Base-by-base conservation (phyloP, 148 eudicot genomes). In the Simmondsia chinensis region DNA sequence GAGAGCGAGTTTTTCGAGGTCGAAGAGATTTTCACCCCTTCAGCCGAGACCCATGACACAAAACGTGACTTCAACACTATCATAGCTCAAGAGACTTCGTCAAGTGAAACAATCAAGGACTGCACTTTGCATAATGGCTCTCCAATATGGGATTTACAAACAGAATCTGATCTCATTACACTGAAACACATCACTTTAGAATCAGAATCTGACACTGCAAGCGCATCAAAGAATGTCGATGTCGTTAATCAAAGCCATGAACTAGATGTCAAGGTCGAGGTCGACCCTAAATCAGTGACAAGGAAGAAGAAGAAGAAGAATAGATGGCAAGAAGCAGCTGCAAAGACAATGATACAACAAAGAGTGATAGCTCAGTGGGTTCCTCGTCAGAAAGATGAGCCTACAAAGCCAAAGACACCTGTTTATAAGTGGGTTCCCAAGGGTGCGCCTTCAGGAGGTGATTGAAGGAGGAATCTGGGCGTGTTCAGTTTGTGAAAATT, bases 1-100 rank as follows among this genome's bases (percentile, higher is more conserved):
- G 71, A 60, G 4, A 61, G 43, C 38, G 76, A 71, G 19, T 71
- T 71, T 23, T 71, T 56, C 5, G 76, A 71, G 60, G 68, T 52
- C 36, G 76, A 71, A 48, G 68, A 71, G 33, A 57, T 64, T 13
- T 32, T 64, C 13, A 45, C 41, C 4, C 57, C 69, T 29, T 6
- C 49, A 46, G 6, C 63, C 10, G 62, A 24, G 6, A 64, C 52
- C 26, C 33, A 20, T 35, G 57, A 43, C 6, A 43, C 0, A 11
- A 50, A 43, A 20, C 41, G 12, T 15, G 63, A 23, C 24, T 6
- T 30, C 6, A 28, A 44, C 35, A 22, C 17, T 20, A 21, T 17
- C 26, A 21, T 29, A 19, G 40, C 24, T 35, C 50, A 27, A n/a
- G 27, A 40, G n/a, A 9, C 4, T 0, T 19, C 16, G 4, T 2